A percentile compares a stretch with the other conserved stretches of the same genome.
Evolutionary conservation across 495 filamentous ascomycete species (phyloP).

Genomic region (Aspergillus egyptiacus): DNA sequence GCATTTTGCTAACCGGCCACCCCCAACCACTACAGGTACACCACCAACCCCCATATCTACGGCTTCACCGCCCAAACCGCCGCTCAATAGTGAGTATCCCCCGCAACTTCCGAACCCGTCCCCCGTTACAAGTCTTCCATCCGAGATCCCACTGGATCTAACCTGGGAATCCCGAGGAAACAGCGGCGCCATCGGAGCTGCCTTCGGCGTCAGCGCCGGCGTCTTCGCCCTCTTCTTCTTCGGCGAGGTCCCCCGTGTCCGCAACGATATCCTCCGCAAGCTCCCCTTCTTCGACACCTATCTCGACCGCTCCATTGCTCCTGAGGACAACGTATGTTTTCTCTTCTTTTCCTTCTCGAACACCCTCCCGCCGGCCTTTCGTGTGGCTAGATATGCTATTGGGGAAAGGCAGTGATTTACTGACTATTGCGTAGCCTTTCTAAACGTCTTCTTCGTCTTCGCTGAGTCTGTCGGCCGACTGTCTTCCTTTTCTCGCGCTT

Average conservation of each 20-base stretch:
- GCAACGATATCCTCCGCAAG: slow-evolving; percentile 60
- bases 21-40: slow-evolving; percentile 45
- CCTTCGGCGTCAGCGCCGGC: slow-evolving; percentile 56
- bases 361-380: too few species aligned
- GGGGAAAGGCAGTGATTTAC: too few species aligned
- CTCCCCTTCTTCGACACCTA: slow-evolving; percentile 55
- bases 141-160: slow-evolving; percentile 4
- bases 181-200: slow-evolving; percentile 49
- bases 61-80: slow-evolving; percentile 44
- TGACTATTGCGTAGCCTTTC: slow-evolving; percentile 35
- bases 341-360: not conserved
- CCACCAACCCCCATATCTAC: slow-evolving; percentile 39
- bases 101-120: too few species aligned
- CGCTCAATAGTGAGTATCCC: slow-evolving; percentile 48
- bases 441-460: slow-evolving; percentile 25
- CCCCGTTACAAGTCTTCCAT: too few species aligned
- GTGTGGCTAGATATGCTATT: too few species aligned
- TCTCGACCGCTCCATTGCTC: slow-evolving; percentile 52
- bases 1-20: slow-evolving; percentile 1
- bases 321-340: slow-evolving; percentile 56
- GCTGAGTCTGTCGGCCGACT: slow-evolving; percentile 8
- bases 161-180: slow-evolving; percentile 12
- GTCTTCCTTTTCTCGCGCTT: slow-evolving; percentile 4
- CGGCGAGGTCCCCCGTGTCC: slow-evolving; percentile 61
- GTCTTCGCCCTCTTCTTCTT: slow-evolving; percentile 66